Percentiles rank a stretch among this genome's conserved stretches.
phyloP scores from a whole-genome alignment of 768 basidiomycete genomes.

The Leccinellum albellum region DNA sequence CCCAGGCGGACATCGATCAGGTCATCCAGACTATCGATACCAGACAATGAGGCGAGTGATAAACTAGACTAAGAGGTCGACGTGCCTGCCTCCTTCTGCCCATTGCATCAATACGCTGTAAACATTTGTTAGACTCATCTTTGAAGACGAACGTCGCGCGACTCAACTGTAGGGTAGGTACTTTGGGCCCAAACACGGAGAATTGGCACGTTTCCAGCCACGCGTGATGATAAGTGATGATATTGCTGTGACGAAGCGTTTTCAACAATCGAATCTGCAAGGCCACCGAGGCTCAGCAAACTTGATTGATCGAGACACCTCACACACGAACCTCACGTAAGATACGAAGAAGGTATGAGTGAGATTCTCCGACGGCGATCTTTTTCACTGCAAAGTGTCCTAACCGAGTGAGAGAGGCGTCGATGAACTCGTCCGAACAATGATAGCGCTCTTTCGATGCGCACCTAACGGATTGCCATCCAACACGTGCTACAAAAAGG shows the following conservation, averaged over 20 bases:
- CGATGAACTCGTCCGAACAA: background rate
- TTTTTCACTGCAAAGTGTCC: conserved; percentile 95
- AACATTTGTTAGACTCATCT: background rate
- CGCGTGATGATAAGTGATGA: conserved; percentile 92
- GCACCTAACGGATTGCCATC: conserved; percentile 81
- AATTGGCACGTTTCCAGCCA: conserved; percentile 89
- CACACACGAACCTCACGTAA: conserved; percentile 59
- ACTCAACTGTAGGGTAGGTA: conserved; percentile 83
- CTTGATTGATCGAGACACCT: background rate
- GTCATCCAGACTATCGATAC: conserved; percentile 61
- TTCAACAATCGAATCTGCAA: conserved; percentile 78
- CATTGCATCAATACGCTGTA: conserved; percentile 85
- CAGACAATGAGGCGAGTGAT: background rate
- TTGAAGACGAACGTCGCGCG: background rate
- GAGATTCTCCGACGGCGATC: conserved; percentile 90
- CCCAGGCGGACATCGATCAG: conserved; percentile 80
- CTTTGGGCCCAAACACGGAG: conserved; percentile 82
- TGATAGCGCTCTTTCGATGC: background rate
- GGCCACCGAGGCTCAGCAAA: background rate
- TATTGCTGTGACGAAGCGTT: conserved; percentile 84
- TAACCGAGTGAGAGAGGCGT: conserved; percentile 17
- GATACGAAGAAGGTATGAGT: conserved; percentile 78
- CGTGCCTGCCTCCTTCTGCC: conserved; percentile 79
- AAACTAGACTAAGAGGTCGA: background rate
- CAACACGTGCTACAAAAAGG: conserved; percentile 61